These are phyloP conservation scores for Auxenochlorella protothecoides DNA, from an alignment of 139 green algal genomes.

Conservation along the genomic window DNA sequence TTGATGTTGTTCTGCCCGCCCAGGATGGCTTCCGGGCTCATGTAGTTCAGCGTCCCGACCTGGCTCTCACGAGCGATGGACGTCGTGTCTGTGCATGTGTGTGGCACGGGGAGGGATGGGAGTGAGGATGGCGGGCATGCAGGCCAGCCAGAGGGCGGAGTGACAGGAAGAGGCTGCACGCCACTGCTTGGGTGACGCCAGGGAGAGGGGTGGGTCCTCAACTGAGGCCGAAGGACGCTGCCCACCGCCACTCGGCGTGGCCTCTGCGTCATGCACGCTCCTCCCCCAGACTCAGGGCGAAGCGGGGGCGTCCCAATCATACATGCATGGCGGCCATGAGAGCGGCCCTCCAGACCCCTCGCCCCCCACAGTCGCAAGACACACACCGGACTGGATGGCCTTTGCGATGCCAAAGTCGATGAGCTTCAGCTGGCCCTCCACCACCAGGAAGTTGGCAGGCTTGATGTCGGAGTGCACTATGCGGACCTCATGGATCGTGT, in stretches of 20 bases:
- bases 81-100: conserved; percentile 61
- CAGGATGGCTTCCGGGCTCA: conserved; percentile 91
- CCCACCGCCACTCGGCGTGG: too few species aligned
- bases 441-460: conserved; percentile 93
- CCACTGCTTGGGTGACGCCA: too few species aligned
- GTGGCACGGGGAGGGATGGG: not conserved
- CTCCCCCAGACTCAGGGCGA: too few species aligned
- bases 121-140: not conserved
- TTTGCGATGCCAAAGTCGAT: conserved; percentile 99
- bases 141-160: too few species aligned
- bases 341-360: not conserved
- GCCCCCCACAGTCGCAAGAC: not conserved
- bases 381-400: conserved; percentile 54
- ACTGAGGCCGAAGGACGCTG: too few species aligned
- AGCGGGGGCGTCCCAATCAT: too few species aligned
- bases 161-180: too few species aligned
- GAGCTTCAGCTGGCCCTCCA: conserved; percentile 92
- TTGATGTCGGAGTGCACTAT: conserved; percentile 97
- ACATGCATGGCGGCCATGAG: not conserved
- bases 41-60: conserved; percentile 98
- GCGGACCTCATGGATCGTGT: conserved; percentile 80
- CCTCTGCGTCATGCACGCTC: too few species aligned
- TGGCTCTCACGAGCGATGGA: conserved; percentile 83
- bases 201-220: too few species aligned
- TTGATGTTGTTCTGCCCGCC: conserved; percentile 63